Conservation (phyloP, 75 land plant genomes). For the Selaginella tamariscina region DNA sequence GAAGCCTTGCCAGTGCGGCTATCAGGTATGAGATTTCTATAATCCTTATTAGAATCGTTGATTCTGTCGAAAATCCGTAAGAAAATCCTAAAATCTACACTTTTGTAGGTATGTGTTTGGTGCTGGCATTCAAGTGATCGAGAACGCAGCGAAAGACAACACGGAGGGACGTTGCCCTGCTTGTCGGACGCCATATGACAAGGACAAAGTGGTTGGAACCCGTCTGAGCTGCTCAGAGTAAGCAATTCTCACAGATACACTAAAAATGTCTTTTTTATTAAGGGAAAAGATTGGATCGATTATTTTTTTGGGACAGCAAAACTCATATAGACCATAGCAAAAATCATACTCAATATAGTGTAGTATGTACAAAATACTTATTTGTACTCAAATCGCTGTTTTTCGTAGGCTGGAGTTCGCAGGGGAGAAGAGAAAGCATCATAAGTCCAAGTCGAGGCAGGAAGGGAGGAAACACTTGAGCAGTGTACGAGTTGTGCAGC, state of each 20-base stretch:
- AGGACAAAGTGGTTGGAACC: slow-evolving; percentile 64
- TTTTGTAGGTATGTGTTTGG: slow-evolving; percentile 70
- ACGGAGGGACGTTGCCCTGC: slow-evolving; percentile 81
- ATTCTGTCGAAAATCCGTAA: neutral
- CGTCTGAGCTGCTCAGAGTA: slow-evolving; percentile 51
- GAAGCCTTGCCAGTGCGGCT: slow-evolving; percentile 88
- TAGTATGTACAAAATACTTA: neutral
- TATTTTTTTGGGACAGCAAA: too few relatives aligned
- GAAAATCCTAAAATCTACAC: too few relatives aligned
- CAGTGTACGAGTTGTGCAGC: slow-evolving; percentile 55
- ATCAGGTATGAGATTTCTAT: slow-evolving; percentile 37
- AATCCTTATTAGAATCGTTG: neutral
- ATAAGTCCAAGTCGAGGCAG: slow-evolving; percentile 42
- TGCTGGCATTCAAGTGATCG: slow-evolving; percentile 85
- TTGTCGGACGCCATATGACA: slow-evolving; percentile 66
- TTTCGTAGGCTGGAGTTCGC: slow-evolving; percentile 35
- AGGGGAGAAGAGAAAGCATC: slow-evolving; percentile 45
- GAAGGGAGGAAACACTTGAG: slow-evolving; percentile 67
- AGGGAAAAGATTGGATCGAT: neutral
- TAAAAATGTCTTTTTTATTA: neutral
- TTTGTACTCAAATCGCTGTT: neutral
- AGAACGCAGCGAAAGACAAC: slow-evolving; percentile 69
- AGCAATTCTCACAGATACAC: neutral
- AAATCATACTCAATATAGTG: too few relatives aligned
- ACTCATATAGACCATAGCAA: too few relatives aligned